Evolutionary conservation across 2,329 filamentous ascomycete species (phyloP).

Genomic region (Calcarisporium arbuscula): DNA sequence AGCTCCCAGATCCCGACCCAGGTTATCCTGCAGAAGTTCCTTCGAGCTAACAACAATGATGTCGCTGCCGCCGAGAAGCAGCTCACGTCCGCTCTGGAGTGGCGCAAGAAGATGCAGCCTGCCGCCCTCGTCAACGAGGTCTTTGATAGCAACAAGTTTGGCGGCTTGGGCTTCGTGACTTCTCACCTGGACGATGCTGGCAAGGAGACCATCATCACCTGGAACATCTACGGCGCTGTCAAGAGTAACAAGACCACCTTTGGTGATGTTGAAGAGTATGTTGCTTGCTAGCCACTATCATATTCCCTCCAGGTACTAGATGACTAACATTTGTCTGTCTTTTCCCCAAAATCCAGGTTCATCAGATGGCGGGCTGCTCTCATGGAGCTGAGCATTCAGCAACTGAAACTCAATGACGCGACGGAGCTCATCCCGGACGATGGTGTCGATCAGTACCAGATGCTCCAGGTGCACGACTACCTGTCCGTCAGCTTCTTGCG

Average conservation of each 20-base stretch:
- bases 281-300: slow-evolving; percentile 12
- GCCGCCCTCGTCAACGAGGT: slow-evolving; percentile 55
- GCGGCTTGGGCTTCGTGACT: slow-evolving; percentile 73
- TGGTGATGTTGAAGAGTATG: slow-evolving; percentile 73
- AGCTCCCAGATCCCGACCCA: slow-evolving; percentile 64
- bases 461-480: slow-evolving; percentile 93
- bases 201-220: slow-evolving; percentile 66
- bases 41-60: slow-evolving; percentile 81
- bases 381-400: slow-evolving; percentile 78
- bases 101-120: slow-evolving; percentile 74
- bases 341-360: no score
- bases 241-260: slow-evolving; percentile 82
- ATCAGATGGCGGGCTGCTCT: slow-evolving; percentile 83
- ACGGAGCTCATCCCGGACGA: slow-evolving; percentile 66
- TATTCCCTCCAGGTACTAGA: background rate
- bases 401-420: slow-evolving; percentile 64
- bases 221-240: slow-evolving; percentile 88
- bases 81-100: slow-evolving; percentile 70
- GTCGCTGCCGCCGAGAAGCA: slow-evolving; percentile 69
- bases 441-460: slow-evolving; percentile 77
- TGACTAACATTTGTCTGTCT: slow-evolving; percentile 1
- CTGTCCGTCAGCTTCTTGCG: slow-evolving; percentile 80
- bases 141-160: slow-evolving; percentile 66
- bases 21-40: slow-evolving; percentile 86
- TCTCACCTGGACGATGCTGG: slow-evolving; percentile 52